Evolutionary conservation across 169 alveolate genomes (phyloP), one percentile per base, ranked within the genome.

Genomic region (Perkinsus marinus): DNA sequence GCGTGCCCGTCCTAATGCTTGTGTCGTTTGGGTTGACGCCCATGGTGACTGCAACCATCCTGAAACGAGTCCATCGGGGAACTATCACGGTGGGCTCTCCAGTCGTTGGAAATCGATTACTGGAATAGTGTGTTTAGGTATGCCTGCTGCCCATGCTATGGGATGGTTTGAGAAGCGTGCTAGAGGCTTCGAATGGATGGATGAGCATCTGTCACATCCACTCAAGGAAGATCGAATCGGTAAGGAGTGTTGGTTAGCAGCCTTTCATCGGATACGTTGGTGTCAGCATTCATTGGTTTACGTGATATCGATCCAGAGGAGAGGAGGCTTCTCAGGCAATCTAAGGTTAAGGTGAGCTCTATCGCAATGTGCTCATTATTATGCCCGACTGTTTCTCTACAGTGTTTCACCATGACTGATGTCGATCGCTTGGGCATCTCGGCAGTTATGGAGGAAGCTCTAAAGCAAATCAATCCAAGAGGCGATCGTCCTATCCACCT

Each of bases 141-240:
- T 90, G 91, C 91, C 91, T 0, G 91, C 91, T 30, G 91, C 91
- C 39, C 91, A 90, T 57, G 91, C 57, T 9, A 90, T 90, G 91
- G 91, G 91, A 5, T 90, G 91, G 91, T 90, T 90, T 26, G 79
- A 90, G 19, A 9, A 38, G 39, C 68, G 57, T n/a, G 79, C 91
- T 26, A 39, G 19, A 39, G 91, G 91, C 34, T 90, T 90, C 69
- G 91, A 90, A n/a, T 90, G 91, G 91, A 90, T 90, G 91, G 43
- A 39, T 41, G 0, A 38, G 7, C 69, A 90, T 22, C 41, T 16
- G 7, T 0, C 36, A 5, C 34, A 90, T 9, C 91, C 91, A 6
- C 34, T 57, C 7, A 2, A 57, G 79, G 79, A 57, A 26, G 79
- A 57, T 16, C 26, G 79, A 26, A 57, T 57, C 26, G 79, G 79